Conservation (phyloP, 75 land plant genomes). For the Cryptomeria japonica region DNA sequence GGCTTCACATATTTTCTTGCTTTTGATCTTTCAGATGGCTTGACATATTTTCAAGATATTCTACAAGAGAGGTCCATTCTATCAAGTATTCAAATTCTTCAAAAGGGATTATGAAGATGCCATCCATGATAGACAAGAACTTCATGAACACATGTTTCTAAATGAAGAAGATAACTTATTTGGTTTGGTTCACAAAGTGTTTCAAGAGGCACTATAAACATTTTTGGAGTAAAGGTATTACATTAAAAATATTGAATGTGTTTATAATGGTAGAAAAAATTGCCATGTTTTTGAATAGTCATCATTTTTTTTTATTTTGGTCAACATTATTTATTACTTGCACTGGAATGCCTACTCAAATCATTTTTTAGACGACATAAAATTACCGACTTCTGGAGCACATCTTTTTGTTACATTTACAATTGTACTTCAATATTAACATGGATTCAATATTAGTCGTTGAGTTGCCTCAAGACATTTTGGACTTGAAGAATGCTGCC, state of each 20-base stretch:
- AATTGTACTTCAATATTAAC: no score
- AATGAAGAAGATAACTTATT: conserved; percentile 74
- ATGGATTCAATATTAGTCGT: no score
- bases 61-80: conserved; percentile 63
- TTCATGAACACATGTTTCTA: conserved; percentile 83
- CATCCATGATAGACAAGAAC: conserved; percentile 57
- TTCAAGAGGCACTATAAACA: conserved; percentile 49
- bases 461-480: no score
- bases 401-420: no score
- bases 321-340: not conserved
- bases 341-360: not conserved
- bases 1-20: no score
- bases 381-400: no score
- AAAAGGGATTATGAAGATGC: conserved; percentile 84
- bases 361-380: no score
- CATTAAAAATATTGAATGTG: not conserved
- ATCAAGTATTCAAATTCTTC: conserved; percentile 52
- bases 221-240: conserved; percentile 68
- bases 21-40: conserved; percentile 67
- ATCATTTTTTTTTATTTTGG: not conserved
- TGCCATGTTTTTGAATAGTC: not conserved
- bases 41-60: conserved; percentile 75
- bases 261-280: not conserved
- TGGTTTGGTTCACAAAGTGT: conserved; percentile 56
- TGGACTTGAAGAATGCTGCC: no score